Evolutionary conservation across 1,284 basidiomycete genomes (phyloP).

Genomic region (Serendipita sp.): DNA sequence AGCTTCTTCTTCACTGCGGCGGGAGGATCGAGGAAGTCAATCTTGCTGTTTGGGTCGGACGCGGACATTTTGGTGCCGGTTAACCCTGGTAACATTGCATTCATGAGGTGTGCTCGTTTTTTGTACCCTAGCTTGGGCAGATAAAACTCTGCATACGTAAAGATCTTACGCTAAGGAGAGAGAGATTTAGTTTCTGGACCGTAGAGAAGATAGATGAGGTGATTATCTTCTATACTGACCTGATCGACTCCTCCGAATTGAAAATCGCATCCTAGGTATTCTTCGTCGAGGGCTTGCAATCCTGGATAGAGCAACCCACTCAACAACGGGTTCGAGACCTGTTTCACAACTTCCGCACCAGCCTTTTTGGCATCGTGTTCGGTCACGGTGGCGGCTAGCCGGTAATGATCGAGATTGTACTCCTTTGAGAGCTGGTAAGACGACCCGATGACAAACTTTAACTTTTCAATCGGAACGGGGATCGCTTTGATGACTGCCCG

Average conservation of each 20-base stretch:
- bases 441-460: constrained; percentile 80
- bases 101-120: constrained; percentile 97
- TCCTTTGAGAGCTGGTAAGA: constrained; percentile 84
- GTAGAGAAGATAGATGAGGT: neutral
- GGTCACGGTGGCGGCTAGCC: constrained; percentile 75
- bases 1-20: constrained; percentile 80
- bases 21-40: constrained; percentile 89
- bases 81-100: constrained; percentile 93
- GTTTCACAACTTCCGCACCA: constrained; percentile 98
- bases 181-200: constrained; percentile 7
- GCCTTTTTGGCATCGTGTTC: constrained; percentile 98
- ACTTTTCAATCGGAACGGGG: constrained; percentile 76
- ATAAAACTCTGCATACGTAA: constrained; percentile 93
- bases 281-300: constrained; percentile 91
- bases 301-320: constrained; percentile 93
- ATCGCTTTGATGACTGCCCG: constrained; percentile 76
- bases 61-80: constrained; percentile 95
- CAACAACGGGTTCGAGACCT: constrained; percentile 82
- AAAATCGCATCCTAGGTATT: constrained; percentile 92
- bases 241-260: constrained; percentile 98
- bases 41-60: constrained; percentile 92
- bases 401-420: constrained; percentile 94
- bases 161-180: constrained; percentile 80
- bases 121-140: constrained; percentile 86
- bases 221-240: constrained; percentile 29